These are phyloP conservation scores for Saccharomyces mikatae DNA, from an alignment of 805 yeast genomes.

Conservation along the genomic window DNA sequence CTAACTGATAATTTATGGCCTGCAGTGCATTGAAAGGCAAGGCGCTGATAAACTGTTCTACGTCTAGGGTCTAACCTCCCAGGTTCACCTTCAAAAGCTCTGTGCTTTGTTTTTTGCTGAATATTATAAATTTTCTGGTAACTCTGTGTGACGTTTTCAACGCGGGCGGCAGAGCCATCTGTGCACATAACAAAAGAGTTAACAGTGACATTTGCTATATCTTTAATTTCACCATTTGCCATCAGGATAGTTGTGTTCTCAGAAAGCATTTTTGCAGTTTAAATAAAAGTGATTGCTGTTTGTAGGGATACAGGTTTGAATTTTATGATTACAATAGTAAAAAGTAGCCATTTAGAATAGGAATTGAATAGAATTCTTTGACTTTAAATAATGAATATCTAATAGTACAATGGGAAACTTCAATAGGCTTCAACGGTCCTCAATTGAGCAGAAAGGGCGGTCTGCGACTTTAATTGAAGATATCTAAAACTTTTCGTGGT, in stretches of 20 bases:
- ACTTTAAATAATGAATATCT: not conserved
- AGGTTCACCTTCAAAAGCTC: slow-evolving; percentile 17
- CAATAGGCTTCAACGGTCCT: not conserved
- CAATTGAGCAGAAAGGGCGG: not conserved
- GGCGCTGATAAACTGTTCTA: slow-evolving; percentile 13
- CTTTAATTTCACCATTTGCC: slow-evolving; percentile 35
- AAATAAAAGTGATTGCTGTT: not conserved
- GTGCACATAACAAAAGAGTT: slow-evolving; percentile 38
- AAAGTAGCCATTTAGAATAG: not conserved
- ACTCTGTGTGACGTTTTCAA: slow-evolving; percentile 38
- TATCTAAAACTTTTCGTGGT: not conserved
- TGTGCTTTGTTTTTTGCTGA: slow-evolving; percentile 25
- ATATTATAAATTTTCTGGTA: slow-evolving; percentile 36
- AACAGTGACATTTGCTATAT: slow-evolving; percentile 30
- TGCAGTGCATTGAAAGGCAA: slow-evolving; percentile 18
- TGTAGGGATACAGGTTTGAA: not conserved
- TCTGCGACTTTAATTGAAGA: not conserved
- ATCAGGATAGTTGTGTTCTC: slow-evolving; percentile 36
- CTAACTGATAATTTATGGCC: slow-evolving; percentile 17
- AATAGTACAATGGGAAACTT: not conserved
- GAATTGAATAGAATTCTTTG: not conserved
- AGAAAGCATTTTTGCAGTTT: slow-evolving; percentile 19
- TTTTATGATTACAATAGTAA: not conserved
- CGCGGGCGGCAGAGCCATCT: slow-evolving; percentile 36
- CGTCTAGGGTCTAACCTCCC: slow-evolving; percentile 13